Evolutionary conservation across 1,139 yeast genomes (phyloP), one percentile per base, ranked within the genome.

Genomic region (Wickerhamiella pararugosa): DNA sequence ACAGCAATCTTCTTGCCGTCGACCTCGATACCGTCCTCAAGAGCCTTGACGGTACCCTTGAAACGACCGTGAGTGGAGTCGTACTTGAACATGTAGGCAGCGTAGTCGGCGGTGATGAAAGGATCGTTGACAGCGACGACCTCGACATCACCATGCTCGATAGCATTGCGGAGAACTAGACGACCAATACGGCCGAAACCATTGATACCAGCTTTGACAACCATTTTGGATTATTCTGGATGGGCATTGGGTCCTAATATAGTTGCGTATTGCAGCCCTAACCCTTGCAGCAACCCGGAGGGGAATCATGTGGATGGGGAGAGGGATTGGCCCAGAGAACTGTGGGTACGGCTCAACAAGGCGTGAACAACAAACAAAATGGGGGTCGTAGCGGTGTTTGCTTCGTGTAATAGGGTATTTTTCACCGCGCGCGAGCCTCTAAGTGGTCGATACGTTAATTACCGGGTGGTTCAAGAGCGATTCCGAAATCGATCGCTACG

Each of bases 161-260:
- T 69, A 53, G 90, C 90, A 61, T 78, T 73, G 73, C 92, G 77
- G 62, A 79, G 70, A 54, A 53, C 75, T 61, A 79, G 75, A 68
- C 92, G 83, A 55, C 92, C 92, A 57, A 79, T 79, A 67, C 92
- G 77, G 58, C 92, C 92, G 78, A 79, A 79, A 61, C 90, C 90
- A 78, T 79, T 79, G 65, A 79, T 80, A 71, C 90, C 90, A 64
- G 79, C 69, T 50, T 64, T 61, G 52, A 59, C 56, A 53, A 57
- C 64, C 66, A 63, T 65, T 29, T 25, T 7, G 25, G 33, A 29
- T 5, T 10, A 8, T 30, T 9, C 25, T 4, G 26, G 7, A 10
- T 21, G 7, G 41, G 33, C 33, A 27, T 9, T 29, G 32, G 29
- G 37, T 21, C 7, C 9, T 10, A 32, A 38, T 33, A 38, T 33